phyloP scores from a whole-genome alignment of 2,329 filamentous ascomycete genomes.

The Capronia coronata region DNA sequence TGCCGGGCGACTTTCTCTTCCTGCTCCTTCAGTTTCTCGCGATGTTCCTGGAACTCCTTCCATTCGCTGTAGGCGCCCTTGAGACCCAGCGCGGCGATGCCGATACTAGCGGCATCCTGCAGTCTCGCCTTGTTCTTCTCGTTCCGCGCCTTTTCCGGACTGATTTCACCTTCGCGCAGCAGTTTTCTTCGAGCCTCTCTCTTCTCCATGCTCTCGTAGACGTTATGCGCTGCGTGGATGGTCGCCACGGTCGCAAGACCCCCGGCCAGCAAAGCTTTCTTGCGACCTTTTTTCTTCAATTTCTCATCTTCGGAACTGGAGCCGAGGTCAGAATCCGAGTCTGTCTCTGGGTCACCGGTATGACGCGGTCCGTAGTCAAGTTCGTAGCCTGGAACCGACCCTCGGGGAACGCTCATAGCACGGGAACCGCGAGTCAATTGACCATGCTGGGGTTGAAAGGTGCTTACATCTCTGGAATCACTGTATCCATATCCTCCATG shows the following conservation, averaged over 20 bases:
- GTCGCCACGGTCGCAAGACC: conserved; percentile 62
- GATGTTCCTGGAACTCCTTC: conserved; percentile 60
- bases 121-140: conserved; percentile 58
- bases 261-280: conserved; percentile 60
- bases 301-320: conserved; percentile 58
- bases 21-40: conserved; percentile 51
- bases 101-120: conserved; percentile 59
- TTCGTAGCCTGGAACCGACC: conserved; percentile 22
- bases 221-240: conserved; percentile 60
- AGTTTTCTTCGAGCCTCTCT: conserved; percentile 55
- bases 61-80: conserved; percentile 60
- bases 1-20: conserved; percentile 42
- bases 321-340: conserved; percentile 47
- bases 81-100: conserved; percentile 61
- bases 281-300: conserved; percentile 57
- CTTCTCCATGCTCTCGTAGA: conserved; percentile 59
- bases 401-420: conserved; percentile 28
- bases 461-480: conserved; percentile 43
- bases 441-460: conserved; percentile 30
- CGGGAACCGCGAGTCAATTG: conserved; percentile 20
- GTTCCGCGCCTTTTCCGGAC: conserved; percentile 55
- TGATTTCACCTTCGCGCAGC: conserved; percentile 58
- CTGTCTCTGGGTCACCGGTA: conserved; percentile 31
- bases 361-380: conserved; percentile 27
- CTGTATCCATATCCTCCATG: conserved; percentile 31